Conservation (phyloP, 148 eudicot species). For the Camellia granthamiana region DNA sequence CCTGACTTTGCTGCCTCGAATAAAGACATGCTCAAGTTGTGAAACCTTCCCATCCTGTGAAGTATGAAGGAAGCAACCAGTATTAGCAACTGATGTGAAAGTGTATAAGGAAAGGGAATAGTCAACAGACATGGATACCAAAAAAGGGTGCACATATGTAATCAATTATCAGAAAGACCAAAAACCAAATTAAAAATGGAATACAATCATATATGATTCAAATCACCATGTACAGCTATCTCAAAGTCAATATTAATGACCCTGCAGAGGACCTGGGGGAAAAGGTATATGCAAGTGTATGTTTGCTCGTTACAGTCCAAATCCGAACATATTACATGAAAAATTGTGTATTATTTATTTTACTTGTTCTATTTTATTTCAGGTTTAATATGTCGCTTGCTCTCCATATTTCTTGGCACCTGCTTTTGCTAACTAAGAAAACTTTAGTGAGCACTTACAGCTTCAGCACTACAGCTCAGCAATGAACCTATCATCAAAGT, state of each 20-base stretch:
- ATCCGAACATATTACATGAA: background rate
- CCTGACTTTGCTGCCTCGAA: conserved; percentile 99
- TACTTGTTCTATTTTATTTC: background rate
- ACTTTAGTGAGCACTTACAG: background rate
- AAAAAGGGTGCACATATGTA: too few species aligned
- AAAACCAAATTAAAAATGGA: too few species aligned
- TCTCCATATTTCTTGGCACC: background rate
- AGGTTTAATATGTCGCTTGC: background rate
- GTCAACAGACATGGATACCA: too few species aligned
- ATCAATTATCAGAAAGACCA: too few species aligned
- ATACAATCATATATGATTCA: background rate
- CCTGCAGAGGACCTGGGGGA: background rate
- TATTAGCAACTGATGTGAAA: conserved; percentile 2
- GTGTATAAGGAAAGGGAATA: too few species aligned
- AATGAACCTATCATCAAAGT: background rate
- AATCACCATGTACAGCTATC: background rate
- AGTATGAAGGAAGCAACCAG: background rate
- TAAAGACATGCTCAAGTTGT: conserved; percentile 96
- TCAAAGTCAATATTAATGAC: background rate
- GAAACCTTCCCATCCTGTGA: conserved; percentile 91
- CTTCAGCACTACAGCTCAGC: background rate
- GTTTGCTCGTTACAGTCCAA: background rate
- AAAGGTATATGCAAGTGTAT: background rate
- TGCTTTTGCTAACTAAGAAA: background rate
- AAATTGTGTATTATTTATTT: too few species aligned